phyloP scores from a whole-genome alignment of 768 basidiomycete genomes.

The Symmetrospora coprosmae region DNA sequence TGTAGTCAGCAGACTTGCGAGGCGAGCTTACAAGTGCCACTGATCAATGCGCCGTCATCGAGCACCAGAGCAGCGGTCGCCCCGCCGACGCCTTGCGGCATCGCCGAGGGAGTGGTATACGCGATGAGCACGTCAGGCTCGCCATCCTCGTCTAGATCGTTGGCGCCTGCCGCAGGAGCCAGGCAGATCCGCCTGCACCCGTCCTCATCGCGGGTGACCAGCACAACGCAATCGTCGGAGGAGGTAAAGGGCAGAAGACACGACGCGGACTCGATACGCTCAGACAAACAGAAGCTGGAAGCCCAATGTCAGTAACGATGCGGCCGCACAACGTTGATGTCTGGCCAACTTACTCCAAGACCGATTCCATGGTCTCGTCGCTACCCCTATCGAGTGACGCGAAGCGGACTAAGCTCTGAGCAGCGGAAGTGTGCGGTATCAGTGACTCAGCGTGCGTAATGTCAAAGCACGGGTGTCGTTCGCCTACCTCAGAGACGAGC shows the following conservation, averaged over 20 bases:
- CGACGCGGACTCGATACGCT: not conserved
- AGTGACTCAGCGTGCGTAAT: not conserved
- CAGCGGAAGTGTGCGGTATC: not conserved
- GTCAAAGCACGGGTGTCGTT: not conserved
- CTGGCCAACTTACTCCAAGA: not conserved
- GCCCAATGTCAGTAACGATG: not conserved
- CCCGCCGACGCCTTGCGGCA: not conserved
- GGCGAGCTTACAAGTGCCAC: not conserved
- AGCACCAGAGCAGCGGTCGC: not conserved
- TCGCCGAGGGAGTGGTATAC: not conserved
- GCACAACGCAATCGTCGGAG: not conserved
- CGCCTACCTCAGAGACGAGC: not conserved
- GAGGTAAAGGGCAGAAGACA: conserved; percentile 3
- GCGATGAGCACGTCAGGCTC: not conserved
- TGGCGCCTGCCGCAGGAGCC: not conserved
- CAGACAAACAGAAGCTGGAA: not conserved
- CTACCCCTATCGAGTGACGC: too few relatives aligned
- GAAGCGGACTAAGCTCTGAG: conserved; percentile 10
- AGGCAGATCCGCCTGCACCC: not conserved
- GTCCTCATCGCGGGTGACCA: not conserved
- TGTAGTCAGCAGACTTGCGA: too few relatives aligned
- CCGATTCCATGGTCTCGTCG: too few relatives aligned
- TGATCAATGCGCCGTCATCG: not conserved
- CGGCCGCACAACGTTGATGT: not conserved
- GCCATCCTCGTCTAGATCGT: not conserved